Evolutionary conservation across 202 grass and related monocot species (phyloP).

Genomic region (Panicum virgatum): DNA sequence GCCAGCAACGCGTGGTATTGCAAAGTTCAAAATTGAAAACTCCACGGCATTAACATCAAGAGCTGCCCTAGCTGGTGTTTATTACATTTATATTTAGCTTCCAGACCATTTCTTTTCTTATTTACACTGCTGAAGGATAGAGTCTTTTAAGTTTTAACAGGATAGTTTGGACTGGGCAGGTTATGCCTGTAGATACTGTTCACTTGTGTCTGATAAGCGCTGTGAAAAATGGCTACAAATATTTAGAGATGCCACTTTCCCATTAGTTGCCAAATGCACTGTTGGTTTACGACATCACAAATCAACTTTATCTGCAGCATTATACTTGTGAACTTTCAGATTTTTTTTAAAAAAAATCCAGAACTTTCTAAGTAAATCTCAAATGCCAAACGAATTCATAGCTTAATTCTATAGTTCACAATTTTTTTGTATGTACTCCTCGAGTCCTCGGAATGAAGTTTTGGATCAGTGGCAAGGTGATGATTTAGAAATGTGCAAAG

Average conservation of each 20-base stretch:
- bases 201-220: not conserved
- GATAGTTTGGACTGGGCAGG: not conserved
- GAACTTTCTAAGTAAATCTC: not conserved
- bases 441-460: not conserved
- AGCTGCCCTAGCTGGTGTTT: not conserved
- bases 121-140: not conserved
- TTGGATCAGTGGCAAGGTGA: not conserved
- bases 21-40: not conserved
- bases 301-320: too few species aligned
- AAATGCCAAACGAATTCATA: not conserved
- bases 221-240: not conserved
- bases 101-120: not conserved
- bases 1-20: not conserved
- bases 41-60: not conserved
- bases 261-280: too few species aligned
- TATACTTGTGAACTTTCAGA: too few species aligned
- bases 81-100: not conserved
- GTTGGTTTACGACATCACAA: too few species aligned
- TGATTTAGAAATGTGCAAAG: too few species aligned
- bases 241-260: too few species aligned
- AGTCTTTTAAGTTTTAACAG: not conserved
- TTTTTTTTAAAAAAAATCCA: not conserved
- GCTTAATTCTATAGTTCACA: not conserved
- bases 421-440: not conserved
- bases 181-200: too few species aligned